These are phyloP conservation scores for Pseudocercospora pini-densiflorae DNA, from an alignment of 2,329 filamentous ascomycete genomes.

Conservation along the genomic window DNA sequence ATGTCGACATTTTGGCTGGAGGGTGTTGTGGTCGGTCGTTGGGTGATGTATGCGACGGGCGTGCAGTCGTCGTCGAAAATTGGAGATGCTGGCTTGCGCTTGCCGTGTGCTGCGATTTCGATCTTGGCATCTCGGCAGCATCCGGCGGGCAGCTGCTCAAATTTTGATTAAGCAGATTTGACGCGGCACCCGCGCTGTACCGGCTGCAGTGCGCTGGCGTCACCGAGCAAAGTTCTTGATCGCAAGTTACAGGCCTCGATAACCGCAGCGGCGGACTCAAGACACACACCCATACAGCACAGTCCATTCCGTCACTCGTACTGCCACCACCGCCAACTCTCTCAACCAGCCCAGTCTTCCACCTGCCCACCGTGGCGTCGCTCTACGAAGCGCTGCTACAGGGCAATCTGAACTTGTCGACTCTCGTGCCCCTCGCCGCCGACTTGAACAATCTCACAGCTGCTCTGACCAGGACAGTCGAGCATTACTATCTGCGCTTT, in stretches of 20 bases:
- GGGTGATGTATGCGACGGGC: slow-evolving; percentile 15
- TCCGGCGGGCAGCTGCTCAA: background rate
- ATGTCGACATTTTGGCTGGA: slow-evolving; percentile 64
- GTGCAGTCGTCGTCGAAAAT: slow-evolving; percentile 1
- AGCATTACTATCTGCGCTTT: slow-evolving; percentile 22
- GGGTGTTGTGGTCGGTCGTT: background rate
- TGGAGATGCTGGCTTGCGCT: slow-evolving; percentile 1
- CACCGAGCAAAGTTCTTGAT: background rate
- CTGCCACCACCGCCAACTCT: background rate
- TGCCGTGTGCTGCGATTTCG: background rate
- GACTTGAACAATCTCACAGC: slow-evolving; percentile 22
- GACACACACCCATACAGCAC: background rate
- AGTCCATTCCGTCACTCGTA: background rate
- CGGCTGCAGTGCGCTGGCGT: background rate
- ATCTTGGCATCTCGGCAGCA: background rate
- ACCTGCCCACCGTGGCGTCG: slow-evolving; percentile 9
- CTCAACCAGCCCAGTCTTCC: background rate
- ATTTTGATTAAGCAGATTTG: background rate
- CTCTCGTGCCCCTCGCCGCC: slow-evolving; percentile 14
- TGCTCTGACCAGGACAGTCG: slow-evolving; percentile 22
- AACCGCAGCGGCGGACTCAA: background rate
- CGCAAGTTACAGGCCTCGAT: background rate
- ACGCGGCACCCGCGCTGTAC: background rate
- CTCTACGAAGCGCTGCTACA: slow-evolving; percentile 11
- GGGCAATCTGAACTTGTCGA: slow-evolving; percentile 18